Evolutionary conservation across 129 eudicot genomes (phyloP).

Genomic region (Gnaphalium uliginosum): DNA sequence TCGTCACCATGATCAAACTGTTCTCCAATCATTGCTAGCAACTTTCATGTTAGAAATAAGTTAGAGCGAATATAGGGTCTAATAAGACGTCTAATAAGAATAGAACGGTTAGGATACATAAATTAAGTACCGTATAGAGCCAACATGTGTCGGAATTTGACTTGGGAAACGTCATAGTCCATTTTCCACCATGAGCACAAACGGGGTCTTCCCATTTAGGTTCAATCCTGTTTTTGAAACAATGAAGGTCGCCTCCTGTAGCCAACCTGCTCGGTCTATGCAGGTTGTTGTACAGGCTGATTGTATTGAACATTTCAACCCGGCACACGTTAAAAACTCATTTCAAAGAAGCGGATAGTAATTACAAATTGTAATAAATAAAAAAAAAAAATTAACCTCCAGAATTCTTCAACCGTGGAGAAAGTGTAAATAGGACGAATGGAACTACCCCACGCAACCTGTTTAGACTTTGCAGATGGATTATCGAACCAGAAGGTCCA

Average conservation of each 20-base stretch:
- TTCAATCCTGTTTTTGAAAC: slow-evolving; percentile 79
- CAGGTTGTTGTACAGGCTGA: slow-evolving; percentile 80
- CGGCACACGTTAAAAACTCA: neutral
- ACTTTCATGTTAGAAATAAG: slow-evolving; percentile 31
- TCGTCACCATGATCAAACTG: slow-evolving; percentile 94
- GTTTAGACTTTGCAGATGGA: too few species aligned
- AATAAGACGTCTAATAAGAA: neutral
- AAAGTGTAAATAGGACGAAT: too few species aligned
- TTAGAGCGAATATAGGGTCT: neutral
- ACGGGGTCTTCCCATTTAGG: slow-evolving; percentile 98
- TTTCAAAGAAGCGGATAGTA: neutral
- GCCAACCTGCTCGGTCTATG: slow-evolving; percentile 80
- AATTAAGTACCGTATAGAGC: slow-evolving; percentile 68
- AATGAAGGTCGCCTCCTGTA: slow-evolving; percentile 69
- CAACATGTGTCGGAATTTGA: slow-evolving; percentile 75
- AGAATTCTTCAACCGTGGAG: too few species aligned
- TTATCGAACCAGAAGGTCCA: slow-evolving; percentile 96
- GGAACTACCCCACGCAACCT: too few species aligned
- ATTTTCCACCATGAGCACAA: slow-evolving; percentile 96
- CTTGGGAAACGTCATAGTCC: slow-evolving; percentile 63
- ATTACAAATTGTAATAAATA: neutral
- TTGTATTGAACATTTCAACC: neutral
- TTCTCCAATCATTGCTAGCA: slow-evolving; percentile 96
- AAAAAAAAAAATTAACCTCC: slow-evolving; percentile 60
- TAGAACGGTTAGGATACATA: neutral